Evolutionary conservation across 2,329 filamentous ascomycete genomes (phyloP).

Genomic region (Orbilia blumenaviensis): DNA sequence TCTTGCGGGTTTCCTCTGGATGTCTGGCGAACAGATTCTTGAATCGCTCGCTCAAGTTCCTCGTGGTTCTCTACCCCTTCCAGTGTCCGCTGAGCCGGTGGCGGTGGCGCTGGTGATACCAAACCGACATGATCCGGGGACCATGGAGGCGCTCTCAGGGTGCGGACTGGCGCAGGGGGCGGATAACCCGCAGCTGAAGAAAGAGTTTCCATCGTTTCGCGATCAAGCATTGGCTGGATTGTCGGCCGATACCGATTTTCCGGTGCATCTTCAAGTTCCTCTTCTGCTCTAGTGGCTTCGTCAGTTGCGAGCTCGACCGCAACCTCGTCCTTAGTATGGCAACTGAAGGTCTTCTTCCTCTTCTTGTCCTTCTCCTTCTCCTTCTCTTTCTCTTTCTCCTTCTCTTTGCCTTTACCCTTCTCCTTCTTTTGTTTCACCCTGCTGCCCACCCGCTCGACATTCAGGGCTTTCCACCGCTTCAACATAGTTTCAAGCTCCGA

Average conservation of each 20-base stretch:
- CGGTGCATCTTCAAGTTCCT: constrained; percentile 46
- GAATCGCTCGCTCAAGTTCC: constrained; percentile 77
- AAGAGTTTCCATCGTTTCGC: constrained; percentile 29
- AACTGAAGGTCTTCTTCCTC: constrained; percentile 52
- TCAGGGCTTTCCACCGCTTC: constrained; percentile 70
- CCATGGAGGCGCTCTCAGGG: constrained; percentile 15
- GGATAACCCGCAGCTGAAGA: constrained; percentile 10
- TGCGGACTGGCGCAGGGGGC: not conserved
- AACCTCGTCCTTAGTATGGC: constrained; percentile 22
- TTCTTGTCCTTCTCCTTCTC: constrained; percentile 43
- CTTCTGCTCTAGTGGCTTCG: constrained; percentile 25
- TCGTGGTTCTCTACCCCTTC: constrained; percentile 58
- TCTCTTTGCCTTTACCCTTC: constrained; percentile 52
- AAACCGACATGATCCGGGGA: not conserved
- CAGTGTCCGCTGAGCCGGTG: constrained; percentile 5
- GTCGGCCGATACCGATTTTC: constrained; percentile 36
- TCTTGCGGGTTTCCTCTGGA: constrained; percentile 75
- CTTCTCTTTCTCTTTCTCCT: constrained; percentile 6
- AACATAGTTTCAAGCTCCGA: constrained; percentile 63
- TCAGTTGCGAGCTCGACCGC: constrained; percentile 22
- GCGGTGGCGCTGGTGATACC: not conserved
- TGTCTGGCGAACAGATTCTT: constrained; percentile 73
- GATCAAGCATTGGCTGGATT: constrained; percentile 24
- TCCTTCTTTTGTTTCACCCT: constrained; percentile 64
- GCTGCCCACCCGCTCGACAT: constrained; percentile 69